Conservation (phyloP, 1,284 basidiomycete genomes). For the Phellopilus nigrolimitatus region DNA sequence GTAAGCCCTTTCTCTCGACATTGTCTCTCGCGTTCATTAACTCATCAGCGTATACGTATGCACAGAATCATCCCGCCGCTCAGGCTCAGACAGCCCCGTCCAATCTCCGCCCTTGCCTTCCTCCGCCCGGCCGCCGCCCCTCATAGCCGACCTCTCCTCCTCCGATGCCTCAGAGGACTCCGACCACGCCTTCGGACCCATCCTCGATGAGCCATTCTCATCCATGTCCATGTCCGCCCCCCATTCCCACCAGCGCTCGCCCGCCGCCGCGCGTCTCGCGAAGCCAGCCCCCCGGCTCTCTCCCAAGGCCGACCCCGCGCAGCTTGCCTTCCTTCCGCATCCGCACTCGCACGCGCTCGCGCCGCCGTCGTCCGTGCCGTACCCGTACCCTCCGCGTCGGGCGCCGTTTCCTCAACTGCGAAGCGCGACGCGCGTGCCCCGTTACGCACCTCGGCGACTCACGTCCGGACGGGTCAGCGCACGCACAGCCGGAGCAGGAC, state of each 20-base stretch:
- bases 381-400: not conserved
- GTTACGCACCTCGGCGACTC: not conserved
- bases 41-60: no score
- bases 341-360: constrained; percentile 1
- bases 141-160: constrained; percentile 8
- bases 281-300: constrained; percentile 1
- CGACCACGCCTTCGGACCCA: constrained; percentile 2
- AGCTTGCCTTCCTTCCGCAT: constrained; percentile 16
- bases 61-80: not conserved
- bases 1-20: not conserved
- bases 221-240: not conserved
- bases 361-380: not conserved
- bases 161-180: constrained; percentile 14
- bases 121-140: not conserved
- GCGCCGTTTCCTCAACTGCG: not conserved
- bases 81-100: not conserved
- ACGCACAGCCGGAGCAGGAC: constrained; percentile 7
- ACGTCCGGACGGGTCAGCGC: not conserved
- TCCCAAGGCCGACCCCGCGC: constrained; percentile 5
- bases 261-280: not conserved
- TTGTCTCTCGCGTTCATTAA: not conserved
- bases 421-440: not conserved
- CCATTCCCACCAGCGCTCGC: not conserved
- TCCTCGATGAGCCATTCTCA: constrained; percentile 3
- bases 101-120: no score